Evolutionary conservation across 2,329 filamentous ascomycete genomes (phyloP), one percentile per base, ranked within the genome.

Genomic region (Sclerotinia sclerotiorum): DNA sequence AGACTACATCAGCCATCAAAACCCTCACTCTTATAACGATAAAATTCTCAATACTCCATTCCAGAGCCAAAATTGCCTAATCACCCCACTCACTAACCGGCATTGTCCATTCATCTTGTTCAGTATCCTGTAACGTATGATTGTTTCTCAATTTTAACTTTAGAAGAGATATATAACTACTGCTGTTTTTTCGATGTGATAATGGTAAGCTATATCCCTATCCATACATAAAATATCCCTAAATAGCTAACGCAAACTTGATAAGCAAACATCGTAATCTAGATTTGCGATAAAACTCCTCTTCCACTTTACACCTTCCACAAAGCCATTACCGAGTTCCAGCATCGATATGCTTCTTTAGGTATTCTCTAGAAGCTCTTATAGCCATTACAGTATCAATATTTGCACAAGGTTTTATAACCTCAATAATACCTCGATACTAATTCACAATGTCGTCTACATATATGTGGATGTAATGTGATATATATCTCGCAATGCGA

Each of bases 231-330:
- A 2, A 27, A 61, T 61, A 2, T 46, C 2, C 11, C 10, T 21
- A 19, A 17, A 24, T 4, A 60, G 42, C 21, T 46, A 17, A 6
- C 27, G 24, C 8, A 46, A 6, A 15, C 13, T 17, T 5, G 17
- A 29, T 2, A 46, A 10, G 5, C 7, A 60, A 19, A 4, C 8
- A 21, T 2, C 21, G 1, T 24, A 10, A 2, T 21, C 17, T 24
- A 6, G 46, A 60, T n/a, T n/a, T n/a, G n/a, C n/a, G n/a, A n/a
- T n/a, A n/a, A n/a, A n/a, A n/a, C 2, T 29, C 17, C 17, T 60
- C 17, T 5, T 8, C 0, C 19, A 5, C 10, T 0, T 0, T 7
- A 46, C 1, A 21, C 10, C 10, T 6, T 1, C 7, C 44, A 17
- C 39, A 19, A 21, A 6, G 0, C 0, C 1, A 15, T 4, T 1